These are phyloP conservation scores for Ogataea saltuana DNA, from an alignment of 805 yeast species.

Conservation along the genomic window DNA sequence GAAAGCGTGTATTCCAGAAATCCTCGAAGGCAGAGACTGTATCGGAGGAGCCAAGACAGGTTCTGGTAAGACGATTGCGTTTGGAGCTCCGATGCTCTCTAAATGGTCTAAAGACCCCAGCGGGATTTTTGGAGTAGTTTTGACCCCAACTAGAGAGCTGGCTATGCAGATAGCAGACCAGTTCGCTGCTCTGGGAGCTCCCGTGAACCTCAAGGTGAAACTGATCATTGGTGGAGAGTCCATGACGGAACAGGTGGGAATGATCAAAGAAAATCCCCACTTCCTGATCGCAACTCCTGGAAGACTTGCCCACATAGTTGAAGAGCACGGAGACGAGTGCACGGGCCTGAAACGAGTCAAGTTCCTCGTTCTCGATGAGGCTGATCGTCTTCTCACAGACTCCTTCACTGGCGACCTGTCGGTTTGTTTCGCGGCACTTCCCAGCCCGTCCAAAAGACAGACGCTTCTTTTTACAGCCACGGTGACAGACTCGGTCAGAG, in stretches of 20 bases:
- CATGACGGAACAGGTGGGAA: constrained; percentile 83
- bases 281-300: constrained; percentile 98
- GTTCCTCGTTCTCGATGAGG: constrained; percentile 90
- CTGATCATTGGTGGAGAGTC: constrained; percentile 95
- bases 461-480: constrained; percentile 94
- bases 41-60: constrained; percentile 99
- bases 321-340: constrained; percentile 86
- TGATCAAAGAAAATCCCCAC: constrained; percentile 82
- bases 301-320: constrained; percentile 82
- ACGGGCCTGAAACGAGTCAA: constrained; percentile 76
- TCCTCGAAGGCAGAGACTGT: constrained; percentile 81
- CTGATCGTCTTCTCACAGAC: constrained; percentile 84
- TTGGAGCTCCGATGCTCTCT: constrained; percentile 95
- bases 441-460: constrained; percentile 73
- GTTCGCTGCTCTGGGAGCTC: constrained; percentile 87
- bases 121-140: constrained; percentile 84
- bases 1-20: constrained; percentile 82
- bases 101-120: constrained; percentile 94
- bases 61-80: constrained; percentile 95
- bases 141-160: constrained; percentile 92
- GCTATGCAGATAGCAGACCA: constrained; percentile 98
- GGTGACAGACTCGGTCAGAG: constrained; percentile 86
- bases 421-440: constrained; percentile 70
- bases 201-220: constrained; percentile 78
- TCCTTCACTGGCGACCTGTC: constrained; percentile 80